phyloP scores from a whole-genome alignment of 352 stramenopile genomes.

The Globisporangium splendens region DNA sequence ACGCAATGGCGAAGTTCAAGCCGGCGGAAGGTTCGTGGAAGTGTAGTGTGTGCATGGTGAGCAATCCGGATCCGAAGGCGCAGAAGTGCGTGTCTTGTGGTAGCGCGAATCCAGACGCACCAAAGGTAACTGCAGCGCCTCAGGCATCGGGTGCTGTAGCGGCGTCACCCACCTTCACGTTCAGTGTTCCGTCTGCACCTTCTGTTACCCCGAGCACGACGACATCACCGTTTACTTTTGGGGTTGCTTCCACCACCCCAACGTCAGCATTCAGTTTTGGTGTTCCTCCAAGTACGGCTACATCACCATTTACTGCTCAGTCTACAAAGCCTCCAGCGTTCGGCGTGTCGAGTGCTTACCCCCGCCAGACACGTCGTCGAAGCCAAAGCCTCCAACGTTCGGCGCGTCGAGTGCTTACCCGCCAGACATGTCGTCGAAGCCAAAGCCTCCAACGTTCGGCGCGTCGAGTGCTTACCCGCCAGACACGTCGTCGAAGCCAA shows the following conservation, averaged over 20 bases:
- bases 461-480: no score
- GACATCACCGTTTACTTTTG: no score
- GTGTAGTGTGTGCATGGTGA: constrained; percentile 46
- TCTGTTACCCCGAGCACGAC: no score
- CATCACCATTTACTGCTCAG: no score
- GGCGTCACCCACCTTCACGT: background rate
- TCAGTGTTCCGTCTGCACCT: no score
- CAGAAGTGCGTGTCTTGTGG: constrained; percentile 47
- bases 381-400: constrained; percentile 11
- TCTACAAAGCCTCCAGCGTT: no score
- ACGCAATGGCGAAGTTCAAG: constrained; percentile 44
- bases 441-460: constrained; percentile 10
- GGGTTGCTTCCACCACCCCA: no score
- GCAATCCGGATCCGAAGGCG: constrained; percentile 30
- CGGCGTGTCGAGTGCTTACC: no score
- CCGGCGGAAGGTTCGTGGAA: constrained; percentile 59
- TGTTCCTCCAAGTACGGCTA: no score
- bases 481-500: constrained; percentile 11
- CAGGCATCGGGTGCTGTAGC: constrained; percentile 3
- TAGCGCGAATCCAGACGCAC: constrained; percentile 37
- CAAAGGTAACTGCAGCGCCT: constrained; percentile 11
- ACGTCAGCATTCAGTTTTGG: no score
- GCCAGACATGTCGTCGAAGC: constrained; percentile 30
- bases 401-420: constrained; percentile 22
- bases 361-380: constrained; percentile 1